Conservation (phyloP, 176 grass and related monocot genomes). For the Bromus sterilis region DNA sequence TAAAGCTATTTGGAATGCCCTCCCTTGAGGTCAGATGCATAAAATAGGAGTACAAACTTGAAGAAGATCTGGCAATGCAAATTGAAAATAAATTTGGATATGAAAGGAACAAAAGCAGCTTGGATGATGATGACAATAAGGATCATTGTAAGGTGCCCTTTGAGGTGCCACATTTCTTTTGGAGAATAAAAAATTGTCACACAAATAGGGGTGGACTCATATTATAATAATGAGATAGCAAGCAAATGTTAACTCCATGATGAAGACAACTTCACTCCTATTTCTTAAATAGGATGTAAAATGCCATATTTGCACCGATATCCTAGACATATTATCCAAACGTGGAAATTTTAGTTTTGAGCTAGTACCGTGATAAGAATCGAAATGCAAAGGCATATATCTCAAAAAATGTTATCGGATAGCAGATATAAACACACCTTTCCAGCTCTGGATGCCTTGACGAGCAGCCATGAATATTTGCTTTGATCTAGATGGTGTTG, state of each 20-base stretch:
- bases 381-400: neutral
- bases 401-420: neutral
- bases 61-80: neutral
- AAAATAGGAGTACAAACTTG: neutral
- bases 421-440: constrained; percentile 44
- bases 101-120: neutral
- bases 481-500: constrained; percentile 60
- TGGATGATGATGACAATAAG: neutral
- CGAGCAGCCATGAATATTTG: constrained; percentile 57
- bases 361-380: neutral
- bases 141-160: neutral
- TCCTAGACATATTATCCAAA: neutral
- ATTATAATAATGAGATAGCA: neutral
- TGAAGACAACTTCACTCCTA: neutral
- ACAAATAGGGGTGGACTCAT: neutral
- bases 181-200: neutral
- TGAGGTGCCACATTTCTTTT: neutral
- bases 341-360: neutral
- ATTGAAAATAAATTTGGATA: neutral
- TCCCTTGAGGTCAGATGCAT: neutral
- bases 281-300: neutral
- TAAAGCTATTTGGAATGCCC: neutral
- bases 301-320: neutral
- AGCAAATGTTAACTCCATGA: neutral
- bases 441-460: constrained; percentile 75